Base-by-base conservation (phyloP, 2,329 filamentous ascomycete genomes). In the Claviceps fusiformis region DNA sequence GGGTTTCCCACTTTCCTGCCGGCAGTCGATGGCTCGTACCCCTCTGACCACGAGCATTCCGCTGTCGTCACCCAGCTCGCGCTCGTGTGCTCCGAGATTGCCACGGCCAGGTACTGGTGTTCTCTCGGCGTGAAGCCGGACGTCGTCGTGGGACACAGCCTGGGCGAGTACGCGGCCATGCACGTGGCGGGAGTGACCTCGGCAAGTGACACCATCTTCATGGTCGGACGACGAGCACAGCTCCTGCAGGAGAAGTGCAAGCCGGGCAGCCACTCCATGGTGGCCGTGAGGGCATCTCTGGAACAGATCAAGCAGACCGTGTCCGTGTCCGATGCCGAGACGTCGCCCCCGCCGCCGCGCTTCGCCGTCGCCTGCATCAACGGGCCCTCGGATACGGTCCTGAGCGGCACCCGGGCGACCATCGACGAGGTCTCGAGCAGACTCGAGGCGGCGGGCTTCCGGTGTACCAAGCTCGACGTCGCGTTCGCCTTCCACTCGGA, bases 151-250 rank as follows among this genome's bases (percentile, higher is more conserved):
- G 80, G 80, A 19, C 80, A 82, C 67, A 87, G 83, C 61, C 71
- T 89, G 33, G 86, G 86, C 54, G 85, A 89, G 67, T 89, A 88
- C 62, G 84, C 86, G 43, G 85, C 86, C 45, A 77, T 89, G 11
- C 77, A 86, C 62, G 76, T 83, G 45, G 83, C 86, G 54, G 86
- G 85, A 52, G 84, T 89, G 17, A 72, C 89, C 35, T 86, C 84
- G 19, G 82, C 80, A 24, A 80, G 80, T 61, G 86, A 89, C 64
- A 81, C 85, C 63, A 79, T 92, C 55, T 84, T 83, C 59, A 74
- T 91, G 1, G 85, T 90, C 24, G 86, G 86, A 44, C 68, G 73
- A 54, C 79, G 87, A 59, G 86, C 86, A 17, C 72, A 79, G 63
- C 73, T 89, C 17, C 73, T 90, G 3, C 76, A 82, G 48, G 72